Evolutionary conservation across 208 protist genomes (phyloP).

Genomic region (Trypanosoma vivax): DNA sequence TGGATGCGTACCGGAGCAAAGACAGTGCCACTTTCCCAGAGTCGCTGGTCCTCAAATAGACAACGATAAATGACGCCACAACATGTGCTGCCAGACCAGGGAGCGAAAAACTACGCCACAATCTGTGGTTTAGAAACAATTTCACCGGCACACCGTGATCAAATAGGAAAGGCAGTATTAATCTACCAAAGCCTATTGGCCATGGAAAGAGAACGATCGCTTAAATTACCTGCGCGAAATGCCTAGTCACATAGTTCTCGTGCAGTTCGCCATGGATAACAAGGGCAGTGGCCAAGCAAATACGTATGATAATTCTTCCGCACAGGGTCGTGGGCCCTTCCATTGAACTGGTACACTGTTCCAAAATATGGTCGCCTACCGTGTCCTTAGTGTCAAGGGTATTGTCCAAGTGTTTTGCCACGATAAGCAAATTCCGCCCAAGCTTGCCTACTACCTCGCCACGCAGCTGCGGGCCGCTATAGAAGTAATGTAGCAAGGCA

Average conservation of each 20-base stretch:
- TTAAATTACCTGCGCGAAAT: too few species aligned
- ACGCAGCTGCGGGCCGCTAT: constrained; percentile 14
- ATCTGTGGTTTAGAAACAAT: constrained; percentile 16
- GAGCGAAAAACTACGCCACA: constrained; percentile 26
- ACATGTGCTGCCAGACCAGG: constrained; percentile 21
- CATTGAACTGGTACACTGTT: too few species aligned
- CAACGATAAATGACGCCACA: constrained; percentile 15
- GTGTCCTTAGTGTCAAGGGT: constrained; percentile 2
- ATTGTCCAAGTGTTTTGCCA: constrained; percentile 3
- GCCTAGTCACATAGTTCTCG: too few species aligned
- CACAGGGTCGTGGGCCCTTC: too few species aligned
- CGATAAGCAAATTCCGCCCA: constrained; percentile 14
- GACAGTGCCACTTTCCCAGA: neutral
- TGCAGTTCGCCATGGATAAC: constrained; percentile 4
- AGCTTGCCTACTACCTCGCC: constrained; percentile 19
- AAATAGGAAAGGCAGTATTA: constrained; percentile 21
- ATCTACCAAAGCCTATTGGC: constrained; percentile 15
- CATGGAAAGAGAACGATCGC: constrained; percentile 24
- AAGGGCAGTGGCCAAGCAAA: constrained; percentile 10
- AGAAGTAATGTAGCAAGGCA: constrained; percentile 17
- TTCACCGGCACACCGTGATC: constrained; percentile 22
- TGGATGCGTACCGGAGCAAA: constrained; percentile 14
- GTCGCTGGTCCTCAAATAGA: neutral
- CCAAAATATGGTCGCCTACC: constrained; percentile 19
- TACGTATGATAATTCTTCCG: constrained; percentile 4